phyloP scores from a whole-genome alignment of 176 grass and related monocot genomes.

The Guadua angustifolia region DNA sequence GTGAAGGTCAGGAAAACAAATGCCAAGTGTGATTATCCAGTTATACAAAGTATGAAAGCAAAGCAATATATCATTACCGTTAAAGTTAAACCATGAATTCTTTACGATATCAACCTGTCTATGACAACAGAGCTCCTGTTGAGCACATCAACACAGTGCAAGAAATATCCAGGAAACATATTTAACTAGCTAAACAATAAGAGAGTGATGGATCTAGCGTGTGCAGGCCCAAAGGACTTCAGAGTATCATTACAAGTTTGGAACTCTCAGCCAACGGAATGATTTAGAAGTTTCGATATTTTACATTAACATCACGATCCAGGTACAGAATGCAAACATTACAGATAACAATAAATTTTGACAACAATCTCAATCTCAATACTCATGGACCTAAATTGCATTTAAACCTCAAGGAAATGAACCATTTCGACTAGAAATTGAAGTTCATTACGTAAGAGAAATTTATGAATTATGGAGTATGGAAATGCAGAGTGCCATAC shows the following conservation, averaged over 20 bases:
- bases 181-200: not conserved
- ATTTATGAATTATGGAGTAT: not conserved
- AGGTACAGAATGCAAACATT: not conserved
- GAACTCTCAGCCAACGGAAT: not conserved
- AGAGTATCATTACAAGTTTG: not conserved
- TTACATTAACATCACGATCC: not conserved
- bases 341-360: not conserved
- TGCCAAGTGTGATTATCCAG: not conserved
- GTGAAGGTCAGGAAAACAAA: conserved; percentile 38
- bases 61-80: not conserved
- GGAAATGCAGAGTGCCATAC: conserved; percentile 49
- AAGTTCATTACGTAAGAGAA: not conserved
- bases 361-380: not conserved
- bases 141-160: not conserved
- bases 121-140: not conserved
- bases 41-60: not conserved
- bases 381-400: not conserved
- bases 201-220: not conserved
- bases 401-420: not conserved
- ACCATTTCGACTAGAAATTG: not conserved
- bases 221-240: not conserved
- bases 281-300: not conserved
- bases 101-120: not conserved
- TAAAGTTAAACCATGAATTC: no score
- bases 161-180: not conserved